Evolutionary conservation across 148 eudicot genomes (phyloP).

Genomic region (Rhododendron griersonianum): DNA sequence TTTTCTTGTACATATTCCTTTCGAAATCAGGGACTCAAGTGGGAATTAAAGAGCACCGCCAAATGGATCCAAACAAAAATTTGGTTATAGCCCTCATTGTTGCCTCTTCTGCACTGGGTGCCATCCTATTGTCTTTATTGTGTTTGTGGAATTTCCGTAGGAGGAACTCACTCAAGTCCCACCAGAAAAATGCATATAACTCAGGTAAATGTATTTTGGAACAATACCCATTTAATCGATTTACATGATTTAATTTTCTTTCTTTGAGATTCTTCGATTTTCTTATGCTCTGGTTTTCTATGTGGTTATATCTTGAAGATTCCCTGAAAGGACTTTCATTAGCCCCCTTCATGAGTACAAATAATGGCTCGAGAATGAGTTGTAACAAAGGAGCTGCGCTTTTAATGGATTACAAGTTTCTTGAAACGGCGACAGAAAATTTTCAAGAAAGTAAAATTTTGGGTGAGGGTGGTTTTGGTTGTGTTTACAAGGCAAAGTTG

Average conservation of each 20-base stretch:
- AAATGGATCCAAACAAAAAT: slow-evolving; percentile 35
- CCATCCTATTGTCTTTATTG: slow-evolving; percentile 34
- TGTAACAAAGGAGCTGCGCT: slow-evolving; percentile 23
- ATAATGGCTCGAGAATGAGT: slow-evolving; percentile 28
- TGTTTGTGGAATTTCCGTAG: slow-evolving; percentile 48
- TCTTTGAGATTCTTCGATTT: slow-evolving; percentile 11
- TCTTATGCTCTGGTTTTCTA: background rate
- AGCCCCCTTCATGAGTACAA: slow-evolving; percentile 27
- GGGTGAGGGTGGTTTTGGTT: slow-evolving; percentile 63
- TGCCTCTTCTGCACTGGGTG: slow-evolving; percentile 44
- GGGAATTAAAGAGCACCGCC: slow-evolving; percentile 19
- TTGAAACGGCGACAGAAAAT: slow-evolving; percentile 46
- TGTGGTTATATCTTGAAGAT: slow-evolving; percentile 18
- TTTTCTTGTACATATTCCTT: background rate
- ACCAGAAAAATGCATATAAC: slow-evolving; percentile 23
- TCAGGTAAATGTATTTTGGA: slow-evolving; percentile 31
- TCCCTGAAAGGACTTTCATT: slow-evolving; percentile 20
- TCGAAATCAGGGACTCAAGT: slow-evolving; percentile 34
- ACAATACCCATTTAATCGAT: background rate
- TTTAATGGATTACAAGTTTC: slow-evolving; percentile 47
- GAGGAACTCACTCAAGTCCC: slow-evolving; percentile 36
- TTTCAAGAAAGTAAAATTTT: slow-evolving; percentile 42
- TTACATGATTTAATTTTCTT: background rate
- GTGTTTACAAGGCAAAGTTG: slow-evolving; percentile 55
- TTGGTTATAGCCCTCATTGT: slow-evolving; percentile 40